These are phyloP conservation scores for Boletus edulis DNA, from an alignment of 768 basidiomycete genomes.

Conservation along the genomic window DNA sequence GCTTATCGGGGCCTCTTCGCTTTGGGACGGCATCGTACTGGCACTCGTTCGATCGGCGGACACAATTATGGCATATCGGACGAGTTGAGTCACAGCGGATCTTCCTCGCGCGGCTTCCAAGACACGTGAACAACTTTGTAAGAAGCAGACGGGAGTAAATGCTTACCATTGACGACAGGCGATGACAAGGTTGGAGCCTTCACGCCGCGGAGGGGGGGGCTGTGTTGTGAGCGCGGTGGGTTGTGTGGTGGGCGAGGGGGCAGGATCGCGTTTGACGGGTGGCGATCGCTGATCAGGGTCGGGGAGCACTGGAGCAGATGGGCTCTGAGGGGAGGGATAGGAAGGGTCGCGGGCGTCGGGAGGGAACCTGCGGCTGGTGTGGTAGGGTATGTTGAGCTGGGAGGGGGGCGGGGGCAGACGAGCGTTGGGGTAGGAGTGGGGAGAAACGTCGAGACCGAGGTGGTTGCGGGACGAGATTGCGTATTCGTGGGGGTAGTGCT, in stretches of 20 bases:
- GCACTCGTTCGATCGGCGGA: constrained; percentile 72
- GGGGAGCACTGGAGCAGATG: constrained; percentile 20
- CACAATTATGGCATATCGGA: constrained; percentile 80
- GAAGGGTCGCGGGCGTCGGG: constrained; percentile 37
- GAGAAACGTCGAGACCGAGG: constrained; percentile 42
- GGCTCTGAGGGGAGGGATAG: constrained; percentile 33
- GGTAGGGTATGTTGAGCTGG: constrained; percentile 21
- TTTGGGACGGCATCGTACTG: constrained; percentile 79
- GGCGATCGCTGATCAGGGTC: constrained; percentile 29
- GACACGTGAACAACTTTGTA: constrained; percentile 29
- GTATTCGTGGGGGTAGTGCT: constrained; percentile 41
- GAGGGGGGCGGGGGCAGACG: constrained; percentile 39
- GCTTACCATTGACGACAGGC: constrained; percentile 82
- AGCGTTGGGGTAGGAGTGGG: constrained; percentile 39
- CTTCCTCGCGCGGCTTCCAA: constrained; percentile 73
- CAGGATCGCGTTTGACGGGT: constrained; percentile 45
- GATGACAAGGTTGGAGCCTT: constrained; percentile 69
- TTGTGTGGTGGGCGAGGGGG: constrained; percentile 34
- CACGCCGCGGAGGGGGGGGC: constrained; percentile 41
- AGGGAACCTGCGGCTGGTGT: constrained; percentile 32
- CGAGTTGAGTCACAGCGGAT: constrained; percentile 84
- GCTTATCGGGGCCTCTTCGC: constrained; percentile 83
- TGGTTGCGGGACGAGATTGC: constrained; percentile 40
- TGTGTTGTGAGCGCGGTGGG: constrained; percentile 25
- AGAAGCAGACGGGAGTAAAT: constrained; percentile 27